phyloP scores from a whole-genome alignment of 2,329 filamentous ascomycete genomes.

The Aspergillus sp. region DNA sequence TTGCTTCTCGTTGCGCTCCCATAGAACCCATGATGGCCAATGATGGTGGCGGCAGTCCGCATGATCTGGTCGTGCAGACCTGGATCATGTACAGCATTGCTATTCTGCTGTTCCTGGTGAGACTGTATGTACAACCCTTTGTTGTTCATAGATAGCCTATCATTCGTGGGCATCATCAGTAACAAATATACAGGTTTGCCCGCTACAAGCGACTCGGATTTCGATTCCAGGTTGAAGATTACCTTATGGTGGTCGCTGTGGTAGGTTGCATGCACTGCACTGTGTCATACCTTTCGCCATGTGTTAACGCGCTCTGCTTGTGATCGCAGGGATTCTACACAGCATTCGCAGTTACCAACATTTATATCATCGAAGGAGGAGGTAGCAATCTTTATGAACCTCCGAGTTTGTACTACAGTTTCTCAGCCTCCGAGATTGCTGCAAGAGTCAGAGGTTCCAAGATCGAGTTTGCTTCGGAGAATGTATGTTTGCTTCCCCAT shows the following conservation, averaged over 20 bases:
- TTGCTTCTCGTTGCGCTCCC: neutral
- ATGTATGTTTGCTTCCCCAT: neutral
- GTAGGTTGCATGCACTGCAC: neutral
- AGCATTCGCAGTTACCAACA: conserved; percentile 4
- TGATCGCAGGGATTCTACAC: conserved; percentile 5
- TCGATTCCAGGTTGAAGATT: conserved; percentile 3
- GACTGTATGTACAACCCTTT: neutral
- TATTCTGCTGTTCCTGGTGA: conserved; percentile 3
- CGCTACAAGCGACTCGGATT: conserved; percentile 1
- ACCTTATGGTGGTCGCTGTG: conserved; percentile 6
- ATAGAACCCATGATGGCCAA: neutral
- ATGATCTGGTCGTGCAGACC: conserved; percentile 5
- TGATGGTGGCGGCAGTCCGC: conserved; percentile 2
- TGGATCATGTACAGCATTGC: conserved; percentile 11
- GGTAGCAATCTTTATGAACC: conserved; percentile 3
- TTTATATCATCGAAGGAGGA: conserved; percentile 1
- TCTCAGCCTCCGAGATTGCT: neutral
- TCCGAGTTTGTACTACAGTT: neutral
- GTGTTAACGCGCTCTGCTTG: neutral
- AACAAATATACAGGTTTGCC: neutral
- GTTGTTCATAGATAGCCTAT: neutral
- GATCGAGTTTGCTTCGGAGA: conserved; percentile 8
- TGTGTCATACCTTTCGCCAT: neutral
- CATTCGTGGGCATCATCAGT: neutral
- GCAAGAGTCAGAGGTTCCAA: conserved; percentile 3